Evolutionary conservation across 768 basidiomycete species (phyloP), one percentile per base, ranked within the genome.

Genomic region (Tylopilus plumbeoviolaceoides): DNA sequence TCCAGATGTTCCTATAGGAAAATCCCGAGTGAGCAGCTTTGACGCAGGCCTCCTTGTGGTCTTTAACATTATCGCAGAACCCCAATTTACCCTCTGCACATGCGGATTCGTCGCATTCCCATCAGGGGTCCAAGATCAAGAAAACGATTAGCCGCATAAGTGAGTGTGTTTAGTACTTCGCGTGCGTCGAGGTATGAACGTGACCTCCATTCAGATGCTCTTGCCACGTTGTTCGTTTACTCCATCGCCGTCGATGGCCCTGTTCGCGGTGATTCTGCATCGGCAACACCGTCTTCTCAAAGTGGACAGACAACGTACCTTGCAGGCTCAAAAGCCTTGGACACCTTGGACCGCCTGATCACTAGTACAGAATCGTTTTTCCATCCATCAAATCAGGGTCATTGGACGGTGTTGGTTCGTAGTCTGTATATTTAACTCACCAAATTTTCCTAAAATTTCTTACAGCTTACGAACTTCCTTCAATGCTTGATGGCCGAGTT

Each of bases 321-420:
- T 27, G 93, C 83, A 0, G 95, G 95, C 15, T 93, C 89, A 2
- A 88, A 81, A 63, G 90, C 94, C 18, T 76, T 98, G 54, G 91
- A 95, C 61, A 85, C 91, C 14, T 74, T 98, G 25, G 89, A 91
- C 59, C 85, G 85, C 59, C 72, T 98, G 39, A 82, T 98, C 55
- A 95, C 91, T 14, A 94, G 91, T 61, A 91, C 89, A 7, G 95
- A 98, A 64, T 84, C 87, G 0, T 95, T 89, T 75, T 98, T 98
- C 72, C 95, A 98, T 68, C 95, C 95, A 2, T 91, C 90, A 4
- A 97, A 97, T 65, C 84, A 85, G 28, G 95, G 95, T 4, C 73
- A 78, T 28, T 97, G 93, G 91, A 87, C 91, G 8, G 57, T 69
- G 38, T 48, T 66, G 56, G 70, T 64, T 27, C 47, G 59, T 55